Evolutionary conservation across 495 filamentous ascomycete species (phyloP).

Genomic region (Diplogelasinospora grovesii): DNA sequence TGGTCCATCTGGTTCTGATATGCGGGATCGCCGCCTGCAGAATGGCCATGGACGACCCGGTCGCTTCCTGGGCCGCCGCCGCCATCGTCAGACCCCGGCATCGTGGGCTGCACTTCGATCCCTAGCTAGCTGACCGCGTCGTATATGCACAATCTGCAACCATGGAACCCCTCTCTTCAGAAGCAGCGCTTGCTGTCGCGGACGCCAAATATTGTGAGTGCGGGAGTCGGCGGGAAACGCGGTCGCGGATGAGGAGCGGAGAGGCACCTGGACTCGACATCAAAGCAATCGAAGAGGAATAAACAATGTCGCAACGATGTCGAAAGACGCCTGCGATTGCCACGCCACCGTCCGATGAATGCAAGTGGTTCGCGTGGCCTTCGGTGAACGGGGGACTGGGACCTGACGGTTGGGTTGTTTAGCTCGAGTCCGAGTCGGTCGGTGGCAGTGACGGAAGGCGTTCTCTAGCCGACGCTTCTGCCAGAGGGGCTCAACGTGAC

Average conservation of each 20-base stretch:
- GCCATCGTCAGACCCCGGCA: slow-evolving; percentile 25
- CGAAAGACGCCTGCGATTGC: neutral
- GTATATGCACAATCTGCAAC: slow-evolving; percentile 12
- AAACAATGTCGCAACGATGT: neutral
- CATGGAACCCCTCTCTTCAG: slow-evolving; percentile 8
- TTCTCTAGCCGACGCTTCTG: no score
- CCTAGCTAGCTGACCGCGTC: slow-evolving; percentile 9
- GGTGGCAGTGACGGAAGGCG: neutral
- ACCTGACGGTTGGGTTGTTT: neutral
- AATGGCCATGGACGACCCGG: slow-evolving; percentile 14
- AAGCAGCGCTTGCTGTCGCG: slow-evolving; percentile 2
- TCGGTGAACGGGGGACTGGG: neutral
- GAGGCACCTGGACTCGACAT: slow-evolving; percentile 8
- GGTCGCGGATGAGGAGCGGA: neutral
- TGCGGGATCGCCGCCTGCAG: slow-evolving; percentile 8
- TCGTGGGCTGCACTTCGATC: slow-evolving; percentile 17
- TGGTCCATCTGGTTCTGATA: slow-evolving; percentile 32
- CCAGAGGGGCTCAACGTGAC: no score
- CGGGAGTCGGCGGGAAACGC: slow-evolving; percentile 1
- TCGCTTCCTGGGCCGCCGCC: slow-evolving; percentile 15
- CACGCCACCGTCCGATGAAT: neutral
- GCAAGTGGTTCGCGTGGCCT: slow-evolving; percentile 1
- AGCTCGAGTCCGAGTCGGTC: neutral
- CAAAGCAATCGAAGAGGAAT: slow-evolving; percentile 3
- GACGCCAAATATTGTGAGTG: slow-evolving; percentile 2